phyloP scores from a whole-genome alignment of 164 flowering plant species.

The Protea cynaroides region DNA sequence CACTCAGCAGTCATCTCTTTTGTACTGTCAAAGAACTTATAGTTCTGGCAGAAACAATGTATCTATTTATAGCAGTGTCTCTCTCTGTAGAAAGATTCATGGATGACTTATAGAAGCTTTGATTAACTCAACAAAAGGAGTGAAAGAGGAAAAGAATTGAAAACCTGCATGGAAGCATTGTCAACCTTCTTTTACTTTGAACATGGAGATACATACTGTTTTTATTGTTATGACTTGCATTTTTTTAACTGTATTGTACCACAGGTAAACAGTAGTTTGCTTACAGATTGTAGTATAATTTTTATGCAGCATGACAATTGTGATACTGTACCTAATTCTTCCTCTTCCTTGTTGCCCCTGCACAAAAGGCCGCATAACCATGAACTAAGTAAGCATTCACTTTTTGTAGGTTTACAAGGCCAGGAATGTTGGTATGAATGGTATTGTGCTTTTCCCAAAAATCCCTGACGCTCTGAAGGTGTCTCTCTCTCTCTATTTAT shows the following conservation, averaged over 20 bases:
- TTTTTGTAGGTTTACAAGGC: slow-evolving; percentile 73
- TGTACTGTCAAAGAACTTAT: neutral
- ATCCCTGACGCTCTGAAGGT: slow-evolving; percentile 97
- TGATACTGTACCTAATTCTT: neutral
- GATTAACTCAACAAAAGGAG: neutral
- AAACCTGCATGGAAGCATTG: neutral
- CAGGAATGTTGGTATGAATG: slow-evolving; percentile 90
- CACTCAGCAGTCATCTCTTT: too few relatives aligned
- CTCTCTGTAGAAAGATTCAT: neutral
- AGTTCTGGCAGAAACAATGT: neutral
- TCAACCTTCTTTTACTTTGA: neutral
- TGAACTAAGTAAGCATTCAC: neutral
- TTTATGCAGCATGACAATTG: neutral
- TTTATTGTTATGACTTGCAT: neutral
- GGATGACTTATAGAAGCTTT: neutral
- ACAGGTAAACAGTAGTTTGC: neutral
- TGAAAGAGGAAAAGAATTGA: neutral
- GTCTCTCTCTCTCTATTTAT: slow-evolving; percentile 15
- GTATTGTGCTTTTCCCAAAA: slow-evolving; percentile 92
- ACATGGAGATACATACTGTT: neutral
- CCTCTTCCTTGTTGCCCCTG: neutral
- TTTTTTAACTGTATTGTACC: neutral
- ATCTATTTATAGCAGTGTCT: neutral
- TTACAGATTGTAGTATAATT: neutral
- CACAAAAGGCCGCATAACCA: neutral